Base-by-base conservation (phyloP, 805 yeast genomes). In the Yamadazyma sp. region DNA sequence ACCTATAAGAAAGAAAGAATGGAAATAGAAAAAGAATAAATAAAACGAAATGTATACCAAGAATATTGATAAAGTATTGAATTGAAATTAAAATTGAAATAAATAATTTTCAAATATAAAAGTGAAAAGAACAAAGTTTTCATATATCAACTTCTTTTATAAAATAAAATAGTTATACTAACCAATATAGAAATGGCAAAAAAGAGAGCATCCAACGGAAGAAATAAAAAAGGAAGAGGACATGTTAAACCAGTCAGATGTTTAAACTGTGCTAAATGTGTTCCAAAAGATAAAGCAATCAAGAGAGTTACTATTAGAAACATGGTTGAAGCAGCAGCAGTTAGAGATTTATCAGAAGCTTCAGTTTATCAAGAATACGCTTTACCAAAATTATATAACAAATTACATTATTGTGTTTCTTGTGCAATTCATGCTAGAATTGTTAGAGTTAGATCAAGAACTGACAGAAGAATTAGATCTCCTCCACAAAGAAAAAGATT, bases 171-270 rank as follows among this genome's bases (percentile, higher is more conserved):
- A n/a, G n/a, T n/a, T 22, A 27, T 55, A 56, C 59, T 57, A 57
- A 55, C 60, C 26, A 41, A 18, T 27, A 15, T 38, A 23, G 46
- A 56, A 54, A 93, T 93, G 99, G 98, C 98, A 76, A 93, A 93
- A 87, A 93, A 93, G 98, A 91, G 99, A 89, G 88, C 98, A 75
- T 88, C 97, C 93, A 88, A 89, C 97, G 99, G 99, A 83, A 91
- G 99, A 82, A 93, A 93, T 94, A 93, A 93, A 94, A 89, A 88
- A 80, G 98, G 98, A 73, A 93, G 99, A 87, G 99, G 99, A 72
- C 98, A 93, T 96, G 96, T 86, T 75, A 86, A 86, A 76, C 95
- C 96, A 71, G 97, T 91, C 67, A 89, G 99, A 85, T 93, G 99
- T 82, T 85, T 88, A 69, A 93, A 93, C 96, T 93, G 99, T 78